These are phyloP conservation scores for Cladorrhinum sp. DNA, from an alignment of 2,329 filamentous ascomycete genomes.

Conservation along the genomic window DNA sequence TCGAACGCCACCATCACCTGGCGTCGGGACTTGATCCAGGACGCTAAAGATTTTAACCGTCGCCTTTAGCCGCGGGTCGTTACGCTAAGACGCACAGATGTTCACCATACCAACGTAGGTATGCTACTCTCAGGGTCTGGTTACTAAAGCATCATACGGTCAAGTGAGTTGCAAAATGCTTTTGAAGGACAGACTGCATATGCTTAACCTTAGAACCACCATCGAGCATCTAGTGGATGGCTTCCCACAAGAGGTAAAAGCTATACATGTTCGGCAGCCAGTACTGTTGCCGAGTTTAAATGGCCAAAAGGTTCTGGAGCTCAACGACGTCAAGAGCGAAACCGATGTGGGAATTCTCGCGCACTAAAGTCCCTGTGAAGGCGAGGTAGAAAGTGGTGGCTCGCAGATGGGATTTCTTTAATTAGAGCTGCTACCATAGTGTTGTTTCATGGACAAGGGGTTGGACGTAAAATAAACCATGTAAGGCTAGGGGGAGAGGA, in stretches of 20 bases:
- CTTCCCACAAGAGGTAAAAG: background rate
- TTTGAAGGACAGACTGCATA: background rate
- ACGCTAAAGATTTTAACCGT: conserved; percentile 15
- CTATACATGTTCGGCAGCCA: background rate
- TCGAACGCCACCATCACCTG: conserved; percentile 4
- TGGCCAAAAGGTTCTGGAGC: background rate
- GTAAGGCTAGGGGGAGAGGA: too few relatives aligned
- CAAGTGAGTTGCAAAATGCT: background rate
- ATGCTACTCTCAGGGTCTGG: background rate
- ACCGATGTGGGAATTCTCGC: background rate
- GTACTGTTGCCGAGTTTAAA: background rate
- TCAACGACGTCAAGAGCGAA: background rate
- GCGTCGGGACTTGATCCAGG: conserved; percentile 19
- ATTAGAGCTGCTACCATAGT: background rate
- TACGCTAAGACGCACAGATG: background rate
- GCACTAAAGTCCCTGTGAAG: background rate
- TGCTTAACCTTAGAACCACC: conserved; percentile 1
- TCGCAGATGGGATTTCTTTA: background rate
- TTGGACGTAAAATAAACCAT: too few relatives aligned
- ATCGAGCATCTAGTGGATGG: background rate
- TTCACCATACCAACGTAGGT: conserved; percentile 3
- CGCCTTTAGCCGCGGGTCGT: conserved; percentile 13
- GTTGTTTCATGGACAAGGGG: too few relatives aligned
- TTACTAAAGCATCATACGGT: background rate
- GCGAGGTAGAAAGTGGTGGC: too few relatives aligned